Base-by-base conservation (phyloP, 2,329 filamentous ascomycete genomes). In the Ceratocystiopsis brevicomis region DNA sequence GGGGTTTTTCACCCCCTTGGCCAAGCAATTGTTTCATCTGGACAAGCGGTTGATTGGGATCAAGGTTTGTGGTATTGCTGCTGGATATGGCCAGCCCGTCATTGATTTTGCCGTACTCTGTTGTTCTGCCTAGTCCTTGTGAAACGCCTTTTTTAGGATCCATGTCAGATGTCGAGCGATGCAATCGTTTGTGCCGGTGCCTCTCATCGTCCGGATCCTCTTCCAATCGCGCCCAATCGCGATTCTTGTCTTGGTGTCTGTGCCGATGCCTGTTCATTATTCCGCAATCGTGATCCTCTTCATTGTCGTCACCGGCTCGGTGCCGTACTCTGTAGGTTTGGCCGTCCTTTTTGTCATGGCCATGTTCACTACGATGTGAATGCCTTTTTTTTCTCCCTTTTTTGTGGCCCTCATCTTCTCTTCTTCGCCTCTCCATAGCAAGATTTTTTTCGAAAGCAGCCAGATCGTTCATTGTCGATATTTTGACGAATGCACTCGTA, bases 1-100 rank as follows among this genome's bases (percentile, higher is more conserved):
- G 46, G 3, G 59, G 47, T 33, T 64, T 62, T 48, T 68, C 66
- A 18, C 73, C 69, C 34, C 73, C 63, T 1, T 67, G 69, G 4
- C 68, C 50, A 2, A 68, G 68, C 0, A 68, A 52, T 45, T 73
- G 67, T 42, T 67, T 61, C 47, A 71, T 69, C 0, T 63, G 59
- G 48, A 71, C 67, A 6, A 62, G 58, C 1, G 51, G 53, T 44
- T 69, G 70, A 33, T 60, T 48, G 42, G 64, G 54, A 35, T 57
- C 58, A 19, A 52, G 56, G 50, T 59, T 56, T 47, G 57, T 30
- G 25, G 25, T 30, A 6, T 30, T 11, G 4, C 25, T 9, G 2
- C 6, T 8, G 52, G 33, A 56, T 48, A 42, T 56, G 55, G 41
- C 57, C 53, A 47, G 50, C 41, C 34, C 49, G 48, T 35, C 50